Evolutionary conservation across 257 asterid genomes (phyloP).

Genomic region (Lycium barbarum): DNA sequence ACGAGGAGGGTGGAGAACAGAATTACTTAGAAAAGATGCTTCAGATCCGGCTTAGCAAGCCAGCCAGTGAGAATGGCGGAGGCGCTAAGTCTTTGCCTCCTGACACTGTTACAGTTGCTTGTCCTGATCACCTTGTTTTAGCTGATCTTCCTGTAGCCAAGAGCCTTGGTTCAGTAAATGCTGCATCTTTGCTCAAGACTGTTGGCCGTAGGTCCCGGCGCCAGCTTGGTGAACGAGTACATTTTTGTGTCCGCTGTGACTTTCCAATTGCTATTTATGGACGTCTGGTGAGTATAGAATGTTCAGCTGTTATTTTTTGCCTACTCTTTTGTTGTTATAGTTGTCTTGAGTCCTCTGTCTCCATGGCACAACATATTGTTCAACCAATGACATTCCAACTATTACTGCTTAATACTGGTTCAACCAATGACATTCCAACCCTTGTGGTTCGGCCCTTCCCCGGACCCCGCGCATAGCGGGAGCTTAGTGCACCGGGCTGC

Average conservation of each 20-base stretch:
- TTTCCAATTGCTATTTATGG: conserved; percentile 94
- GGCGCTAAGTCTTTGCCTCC: conserved; percentile 58
- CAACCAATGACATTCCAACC: background rate
- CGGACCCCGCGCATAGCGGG: no score
- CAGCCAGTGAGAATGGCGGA: conserved; percentile 73
- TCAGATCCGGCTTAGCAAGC: conserved; percentile 96
- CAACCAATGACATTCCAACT: background rate
- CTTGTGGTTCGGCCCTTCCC: no score
- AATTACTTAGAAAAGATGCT: conserved; percentile 59
- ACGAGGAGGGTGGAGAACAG: background rate
- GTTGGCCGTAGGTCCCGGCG: conserved; percentile 95
- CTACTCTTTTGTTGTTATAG: background rate
- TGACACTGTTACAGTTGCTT: conserved; percentile 88
- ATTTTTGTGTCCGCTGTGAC: conserved; percentile 87
- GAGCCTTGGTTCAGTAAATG: conserved; percentile 69
- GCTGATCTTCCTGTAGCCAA: conserved; percentile 99
- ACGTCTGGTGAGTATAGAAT: conserved; percentile 66
- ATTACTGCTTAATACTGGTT: background rate
- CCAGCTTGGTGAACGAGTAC: conserved; percentile 94
- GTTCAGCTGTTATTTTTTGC: background rate
- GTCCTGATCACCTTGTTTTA: conserved; percentile 93
- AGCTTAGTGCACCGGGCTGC: no score
- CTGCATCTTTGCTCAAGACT: conserved; percentile 63
- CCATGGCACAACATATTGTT: background rate
- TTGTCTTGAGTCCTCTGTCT: background rate